Percentiles rank a stretch among this genome's conserved stretches.
Evolutionary conservation across 495 filamentous ascomycete species (phyloP).

Genomic region (Filosporella fistucella): DNA sequence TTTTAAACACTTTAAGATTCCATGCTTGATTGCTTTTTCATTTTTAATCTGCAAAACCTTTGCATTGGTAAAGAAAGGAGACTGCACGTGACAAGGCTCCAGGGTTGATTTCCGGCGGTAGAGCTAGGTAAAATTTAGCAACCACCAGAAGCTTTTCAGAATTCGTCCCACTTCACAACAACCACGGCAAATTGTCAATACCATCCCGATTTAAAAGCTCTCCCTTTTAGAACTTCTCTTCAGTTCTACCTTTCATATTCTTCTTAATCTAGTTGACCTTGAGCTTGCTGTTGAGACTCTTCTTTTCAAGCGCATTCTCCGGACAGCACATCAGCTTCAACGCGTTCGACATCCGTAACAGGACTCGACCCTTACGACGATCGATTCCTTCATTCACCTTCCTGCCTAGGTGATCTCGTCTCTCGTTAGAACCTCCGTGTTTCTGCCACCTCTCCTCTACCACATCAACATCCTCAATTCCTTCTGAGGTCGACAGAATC

Average conservation of each 20-base stretch:
- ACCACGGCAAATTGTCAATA: background rate
- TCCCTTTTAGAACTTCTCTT: constrained; percentile 16
- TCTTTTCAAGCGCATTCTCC: constrained; percentile 4
- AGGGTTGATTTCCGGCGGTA: too few relatives aligned
- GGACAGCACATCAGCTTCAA: constrained; percentile 3
- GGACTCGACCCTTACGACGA: constrained; percentile 17
- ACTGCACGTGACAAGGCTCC: too few relatives aligned
- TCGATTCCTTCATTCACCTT: background rate
- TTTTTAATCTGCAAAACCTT: too few relatives aligned
- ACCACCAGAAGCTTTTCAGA: too few relatives aligned
- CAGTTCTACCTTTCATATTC: constrained; percentile 15
- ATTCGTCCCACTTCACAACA: background rate
- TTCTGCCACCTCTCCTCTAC: constrained; percentile 4
- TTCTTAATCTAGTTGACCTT: constrained; percentile 24
- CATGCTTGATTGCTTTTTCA: too few relatives aligned
- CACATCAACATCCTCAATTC: background rate
- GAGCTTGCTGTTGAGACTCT: constrained; percentile 11
- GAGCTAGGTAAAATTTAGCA: too few relatives aligned
- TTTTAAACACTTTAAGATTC: too few relatives aligned
- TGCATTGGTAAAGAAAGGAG: too few relatives aligned
- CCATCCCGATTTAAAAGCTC: background rate
- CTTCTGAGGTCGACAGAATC: constrained; percentile 16
- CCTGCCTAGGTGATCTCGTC: background rate
- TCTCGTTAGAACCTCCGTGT: background rate
- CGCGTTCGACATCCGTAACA: constrained; percentile 25